Percentiles rank a stretch among this genome's conserved stretches.
Conservation (phyloP, 257 asterid genomes). For the Penstemon newberryi region DNA sequence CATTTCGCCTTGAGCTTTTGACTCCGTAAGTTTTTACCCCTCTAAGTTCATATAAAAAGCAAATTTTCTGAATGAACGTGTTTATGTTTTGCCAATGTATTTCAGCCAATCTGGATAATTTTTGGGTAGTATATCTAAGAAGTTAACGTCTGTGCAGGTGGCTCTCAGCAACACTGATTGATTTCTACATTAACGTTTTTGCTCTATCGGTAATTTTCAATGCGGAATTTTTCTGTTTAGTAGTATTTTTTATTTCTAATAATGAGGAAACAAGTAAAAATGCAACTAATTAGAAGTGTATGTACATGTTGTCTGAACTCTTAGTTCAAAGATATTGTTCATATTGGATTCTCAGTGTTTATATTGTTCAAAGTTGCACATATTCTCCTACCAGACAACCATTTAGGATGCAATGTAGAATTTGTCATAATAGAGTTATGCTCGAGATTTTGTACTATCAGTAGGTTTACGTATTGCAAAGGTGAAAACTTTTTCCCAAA, state of each 20-base stretch:
- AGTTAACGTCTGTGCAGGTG: constrained; percentile 56
- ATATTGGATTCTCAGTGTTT: not conserved
- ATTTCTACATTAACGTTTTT: constrained; percentile 58
- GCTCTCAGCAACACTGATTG: constrained; percentile 67
- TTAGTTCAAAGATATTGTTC: not conserved
- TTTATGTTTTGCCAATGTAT: not conserved
- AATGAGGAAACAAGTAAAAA: not conserved
- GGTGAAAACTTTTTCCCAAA: not conserved
- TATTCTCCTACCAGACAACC: not conserved
- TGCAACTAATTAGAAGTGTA: not conserved
- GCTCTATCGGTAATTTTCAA: constrained; percentile 59
- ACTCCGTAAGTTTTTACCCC: constrained; percentile 62
- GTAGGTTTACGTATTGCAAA: not conserved
- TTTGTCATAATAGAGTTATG: not conserved
- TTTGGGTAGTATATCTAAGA: constrained; percentile 22
- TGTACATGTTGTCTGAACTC: not conserved
- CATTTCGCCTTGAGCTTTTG: constrained; percentile 60
- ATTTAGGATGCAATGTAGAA: constrained; percentile 7
- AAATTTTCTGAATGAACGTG: not conserved
- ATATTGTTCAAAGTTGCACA: not conserved
- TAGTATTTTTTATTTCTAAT: not conserved
- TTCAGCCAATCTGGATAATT: not conserved
- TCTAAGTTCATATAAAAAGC: not conserved
- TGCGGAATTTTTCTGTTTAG: constrained; percentile 7
- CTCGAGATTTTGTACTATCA: not conserved